Evolutionary conservation across 176 grass and related monocot genomes (phyloP).

Genomic region (Aegilops tauschii): DNA sequence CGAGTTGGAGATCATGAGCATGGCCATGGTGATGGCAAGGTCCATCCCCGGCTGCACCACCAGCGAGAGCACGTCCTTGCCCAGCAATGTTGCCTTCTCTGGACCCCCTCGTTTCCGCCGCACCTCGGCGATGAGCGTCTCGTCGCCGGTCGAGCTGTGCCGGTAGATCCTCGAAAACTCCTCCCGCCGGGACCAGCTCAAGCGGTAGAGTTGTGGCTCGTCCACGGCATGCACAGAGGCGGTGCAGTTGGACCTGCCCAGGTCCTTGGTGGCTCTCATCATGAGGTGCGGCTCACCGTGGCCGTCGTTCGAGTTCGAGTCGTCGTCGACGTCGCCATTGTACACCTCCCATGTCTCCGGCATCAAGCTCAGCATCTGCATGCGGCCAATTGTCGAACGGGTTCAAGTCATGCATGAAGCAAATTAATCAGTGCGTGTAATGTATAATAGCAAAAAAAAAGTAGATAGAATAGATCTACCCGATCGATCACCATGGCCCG

Average conservation of each 20-base stretch:
- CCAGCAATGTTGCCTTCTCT: conserved; percentile 35
- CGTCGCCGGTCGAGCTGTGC: not conserved
- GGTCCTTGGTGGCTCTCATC: conserved; percentile 47
- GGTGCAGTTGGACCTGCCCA: conserved; percentile 41
- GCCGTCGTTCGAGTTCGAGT: not conserved
- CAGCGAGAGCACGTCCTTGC: conserved; percentile 55
- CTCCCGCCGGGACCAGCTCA: conserved; percentile 47
- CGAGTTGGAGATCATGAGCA: conserved; percentile 60
- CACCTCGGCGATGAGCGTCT: conserved; percentile 44
- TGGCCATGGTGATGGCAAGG: conserved; percentile 55
- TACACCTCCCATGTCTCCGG: conserved; percentile 60
- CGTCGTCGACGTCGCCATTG: conserved; percentile 39
- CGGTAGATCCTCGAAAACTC: conserved; percentile 32
- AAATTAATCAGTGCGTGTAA: not conserved
- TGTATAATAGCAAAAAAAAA: not conserved
- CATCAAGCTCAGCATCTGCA: conserved; percentile 51
- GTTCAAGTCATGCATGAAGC: not conserved
- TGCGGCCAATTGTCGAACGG: not conserved
- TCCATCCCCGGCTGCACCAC: conserved; percentile 48
- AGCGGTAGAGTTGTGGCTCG: not conserved
- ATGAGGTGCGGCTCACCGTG: not conserved
- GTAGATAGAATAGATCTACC: not conserved
- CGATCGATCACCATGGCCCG: no score
- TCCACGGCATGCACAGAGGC: conserved; percentile 1
- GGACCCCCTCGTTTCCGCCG: conserved; percentile 40